A percentile compares a stretch with the other conserved stretches of the same genome.
Evolutionary conservation across 1,284 basidiomycete species (phyloP).

Genomic region (Lignosus rhinocerotis): DNA sequence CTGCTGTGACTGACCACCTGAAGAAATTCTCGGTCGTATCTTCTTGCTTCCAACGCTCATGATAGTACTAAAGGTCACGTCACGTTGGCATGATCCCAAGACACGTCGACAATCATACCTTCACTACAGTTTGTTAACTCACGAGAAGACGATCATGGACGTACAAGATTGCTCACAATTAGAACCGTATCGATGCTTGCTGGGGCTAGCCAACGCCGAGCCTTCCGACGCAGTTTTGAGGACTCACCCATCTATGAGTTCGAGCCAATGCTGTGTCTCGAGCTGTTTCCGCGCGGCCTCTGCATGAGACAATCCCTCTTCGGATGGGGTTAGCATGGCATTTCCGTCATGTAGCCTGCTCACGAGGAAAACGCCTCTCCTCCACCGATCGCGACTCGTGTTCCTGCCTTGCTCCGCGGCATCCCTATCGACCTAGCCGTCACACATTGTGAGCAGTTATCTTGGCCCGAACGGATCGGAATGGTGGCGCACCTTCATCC

Average conservation of each 20-base stretch:
- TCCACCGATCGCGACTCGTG: slow-evolving; percentile 46
- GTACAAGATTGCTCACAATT: slow-evolving; percentile 45
- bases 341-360: slow-evolving; percentile 46
- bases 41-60: slow-evolving; percentile 59
- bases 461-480: slow-evolving; percentile 2
- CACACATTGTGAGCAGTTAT: neutral
- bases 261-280: slow-evolving; percentile 65
- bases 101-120: slow-evolving; percentile 19
- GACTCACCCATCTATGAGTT: slow-evolving; percentile 61
- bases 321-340: slow-evolving; percentile 35
- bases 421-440: slow-evolving; percentile 38
- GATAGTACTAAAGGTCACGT: slow-evolving; percentile 51
- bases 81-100: slow-evolving; percentile 10
- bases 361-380: slow-evolving; percentile 45
- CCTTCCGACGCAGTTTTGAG: neutral
- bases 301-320: slow-evolving; percentile 25
- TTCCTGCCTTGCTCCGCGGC: slow-evolving; percentile 47
- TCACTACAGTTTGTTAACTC: slow-evolving; percentile 10
- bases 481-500: slow-evolving; percentile 38
- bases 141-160: neutral
- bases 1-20: slow-evolving; percentile 45
- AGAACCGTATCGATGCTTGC: slow-evolving; percentile 72
- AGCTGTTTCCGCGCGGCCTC: slow-evolving; percentile 46
- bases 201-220: slow-evolving; percentile 16
- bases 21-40: slow-evolving; percentile 75